phyloP scores from a whole-genome alignment of 1,284 basidiomycete genomes.

The Microbotryum intermedium region DNA sequence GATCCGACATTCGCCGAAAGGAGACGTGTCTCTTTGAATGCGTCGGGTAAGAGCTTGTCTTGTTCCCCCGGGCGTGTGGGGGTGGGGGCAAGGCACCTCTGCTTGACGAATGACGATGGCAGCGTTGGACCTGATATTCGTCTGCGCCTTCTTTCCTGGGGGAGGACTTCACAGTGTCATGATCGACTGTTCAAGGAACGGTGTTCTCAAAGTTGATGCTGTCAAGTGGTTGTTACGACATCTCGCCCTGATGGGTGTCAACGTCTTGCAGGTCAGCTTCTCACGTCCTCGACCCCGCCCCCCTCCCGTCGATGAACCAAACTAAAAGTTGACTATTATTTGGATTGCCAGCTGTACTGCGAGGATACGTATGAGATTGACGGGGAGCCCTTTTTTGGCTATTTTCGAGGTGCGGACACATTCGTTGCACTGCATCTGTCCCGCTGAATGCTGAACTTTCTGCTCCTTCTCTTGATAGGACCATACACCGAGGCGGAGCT shows the following conservation, averaged over 20 bases:
- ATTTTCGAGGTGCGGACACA: conserved; percentile 11
- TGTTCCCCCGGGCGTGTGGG: not conserved
- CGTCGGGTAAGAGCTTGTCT: conserved; percentile 17
- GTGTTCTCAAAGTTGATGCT: conserved; percentile 36
- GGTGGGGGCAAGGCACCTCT: not conserved
- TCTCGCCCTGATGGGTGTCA: conserved; percentile 37
- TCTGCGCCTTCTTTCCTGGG: not conserved
- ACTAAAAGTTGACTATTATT: not conserved
- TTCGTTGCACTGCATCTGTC: not conserved
- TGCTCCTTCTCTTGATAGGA: conserved; percentile 14
- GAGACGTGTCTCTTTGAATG: conserved; percentile 30
- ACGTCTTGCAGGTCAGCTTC: conserved; percentile 35
- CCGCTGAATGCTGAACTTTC: not conserved
- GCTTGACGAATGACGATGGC: not conserved
- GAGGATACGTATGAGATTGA: conserved; percentile 39
- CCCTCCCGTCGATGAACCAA: not conserved
- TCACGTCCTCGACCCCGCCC: too few species aligned
- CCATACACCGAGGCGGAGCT: conserved; percentile 33
- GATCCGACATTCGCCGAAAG: conserved; percentile 11
- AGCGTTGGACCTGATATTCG: not conserved
- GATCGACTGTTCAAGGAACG: conserved; percentile 42
- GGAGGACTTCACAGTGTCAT: conserved; percentile 32
- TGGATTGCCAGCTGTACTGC: conserved; percentile 21
- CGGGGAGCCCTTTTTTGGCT: conserved; percentile 41
- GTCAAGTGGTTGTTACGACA: conserved; percentile 36